Conservation (phyloP, 1,284 basidiomycete genomes). For the Cystodermella granulosa region DNA sequence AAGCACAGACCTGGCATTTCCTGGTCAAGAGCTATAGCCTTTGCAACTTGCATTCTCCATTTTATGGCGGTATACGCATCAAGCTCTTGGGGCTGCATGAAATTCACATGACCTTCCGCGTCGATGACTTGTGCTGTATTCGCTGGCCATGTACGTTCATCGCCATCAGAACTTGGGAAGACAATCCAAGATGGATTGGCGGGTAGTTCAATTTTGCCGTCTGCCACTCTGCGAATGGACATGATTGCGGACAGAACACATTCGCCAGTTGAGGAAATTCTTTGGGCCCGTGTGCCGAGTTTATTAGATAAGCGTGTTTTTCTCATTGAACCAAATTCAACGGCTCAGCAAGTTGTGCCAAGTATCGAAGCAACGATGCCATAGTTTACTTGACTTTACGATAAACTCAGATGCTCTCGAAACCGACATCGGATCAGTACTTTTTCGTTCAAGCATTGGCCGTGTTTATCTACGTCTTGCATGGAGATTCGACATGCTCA, state of each 20-base stretch:
- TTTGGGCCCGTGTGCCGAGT: too few relatives aligned
- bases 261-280: too few relatives aligned
- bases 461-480: slow-evolving; percentile 63
- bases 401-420: too few relatives aligned
- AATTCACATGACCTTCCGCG: slow-evolving; percentile 62
- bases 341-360: too few relatives aligned
- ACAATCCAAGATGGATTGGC: slow-evolving; percentile 51
- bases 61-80: slow-evolving; percentile 50
- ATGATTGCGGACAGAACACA: too few relatives aligned
- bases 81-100: slow-evolving; percentile 49
- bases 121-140: slow-evolving; percentile 54
- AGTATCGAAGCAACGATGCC: too few relatives aligned
- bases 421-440: too few relatives aligned
- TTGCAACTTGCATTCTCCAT: slow-evolving; percentile 59
- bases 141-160: slow-evolving; percentile 48
- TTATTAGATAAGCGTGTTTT: too few relatives aligned
- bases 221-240: slow-evolving; percentile 34
- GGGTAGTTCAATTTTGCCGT: slow-evolving; percentile 38
- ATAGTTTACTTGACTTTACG: too few relatives aligned
- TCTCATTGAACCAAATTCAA: too few relatives aligned
- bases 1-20: slow-evolving; percentile 53
- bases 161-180: slow-evolving; percentile 60
- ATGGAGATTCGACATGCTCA: slow-evolving; percentile 39
- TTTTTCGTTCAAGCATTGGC: too few relatives aligned
- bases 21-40: slow-evolving; percentile 51